A percentile compares a stretch with the other conserved stretches of the same genome.
Conservation (phyloP, 441 rosid genomes). For the Breynia disticha region DNA sequence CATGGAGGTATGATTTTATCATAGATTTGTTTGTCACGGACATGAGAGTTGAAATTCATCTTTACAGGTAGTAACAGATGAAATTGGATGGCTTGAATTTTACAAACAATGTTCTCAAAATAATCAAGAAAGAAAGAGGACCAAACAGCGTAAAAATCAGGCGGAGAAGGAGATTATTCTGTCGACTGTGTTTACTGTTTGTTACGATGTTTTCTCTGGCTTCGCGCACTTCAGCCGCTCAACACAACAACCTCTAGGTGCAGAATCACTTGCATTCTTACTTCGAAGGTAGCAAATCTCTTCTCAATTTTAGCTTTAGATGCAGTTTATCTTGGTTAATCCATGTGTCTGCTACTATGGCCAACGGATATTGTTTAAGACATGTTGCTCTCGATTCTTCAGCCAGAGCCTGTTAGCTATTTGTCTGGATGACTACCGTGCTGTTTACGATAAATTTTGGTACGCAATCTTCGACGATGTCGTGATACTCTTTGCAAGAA, state of each 20-base stretch:
- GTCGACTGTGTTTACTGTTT: slow-evolving; percentile 44
- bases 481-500: neutral
- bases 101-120: slow-evolving; percentile 23
- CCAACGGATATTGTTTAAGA: slow-evolving; percentile 8
- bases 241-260: slow-evolving; percentile 40
- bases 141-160: slow-evolving; percentile 41
- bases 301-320: neutral
- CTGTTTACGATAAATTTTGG: slow-evolving; percentile 52
- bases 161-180: slow-evolving; percentile 64
- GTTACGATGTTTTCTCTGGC: slow-evolving; percentile 70
- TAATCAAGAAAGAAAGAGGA: slow-evolving; percentile 37
- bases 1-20: slow-evolving; percentile 39
- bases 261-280: slow-evolving; percentile 43
- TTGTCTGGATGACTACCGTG: slow-evolving; percentile 60
- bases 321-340: neutral
- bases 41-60: neutral
- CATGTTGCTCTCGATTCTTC: slow-evolving; percentile 17
- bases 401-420: slow-evolving; percentile 47
- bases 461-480: slow-evolving; percentile 17
- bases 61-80: slow-evolving; percentile 47
- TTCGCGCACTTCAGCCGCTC: slow-evolving; percentile 62
- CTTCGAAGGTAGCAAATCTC: slow-evolving; percentile 37
- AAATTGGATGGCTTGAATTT: slow-evolving; percentile 70
- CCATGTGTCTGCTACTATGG: neutral
- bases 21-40: neutral